Evolutionary conservation across 805 yeast species (phyloP).

Genomic region (Dipodascopsis uninucleata): DNA sequence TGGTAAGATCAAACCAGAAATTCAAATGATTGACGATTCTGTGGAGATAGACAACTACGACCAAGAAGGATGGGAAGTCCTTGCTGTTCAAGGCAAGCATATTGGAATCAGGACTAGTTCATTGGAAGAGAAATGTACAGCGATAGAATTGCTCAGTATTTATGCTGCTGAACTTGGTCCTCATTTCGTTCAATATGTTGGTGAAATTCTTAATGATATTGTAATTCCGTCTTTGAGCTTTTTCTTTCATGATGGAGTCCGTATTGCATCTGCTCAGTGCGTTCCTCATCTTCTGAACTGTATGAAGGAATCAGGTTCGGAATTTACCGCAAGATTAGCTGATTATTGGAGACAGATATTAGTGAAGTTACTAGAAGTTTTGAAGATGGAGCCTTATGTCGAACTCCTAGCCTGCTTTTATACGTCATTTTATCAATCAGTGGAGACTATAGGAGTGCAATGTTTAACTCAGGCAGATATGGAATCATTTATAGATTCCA

Average conservation of each 20-base stretch:
- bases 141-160: conserved; percentile 79
- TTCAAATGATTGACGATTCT: conserved; percentile 80
- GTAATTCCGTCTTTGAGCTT: conserved; percentile 86
- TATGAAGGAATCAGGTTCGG: conserved; percentile 36
- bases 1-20: conserved; percentile 87
- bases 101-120: conserved; percentile 92
- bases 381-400: conserved; percentile 75
- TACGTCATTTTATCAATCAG: conserved; percentile 61
- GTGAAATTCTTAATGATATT: conserved; percentile 70
- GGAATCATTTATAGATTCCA: conserved; percentile 53
- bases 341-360: conserved; percentile 70
- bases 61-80: conserved; percentile 91
- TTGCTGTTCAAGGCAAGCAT: conserved; percentile 84
- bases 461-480: conserved; percentile 50
- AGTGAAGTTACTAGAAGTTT: conserved; percentile 60
- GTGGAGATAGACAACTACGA: conserved; percentile 78
- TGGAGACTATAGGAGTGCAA: conserved; percentile 63
- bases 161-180: conserved; percentile 83
- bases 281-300: conserved; percentile 73
- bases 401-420: conserved; percentile 79
- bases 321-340: conserved; percentile 53
- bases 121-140: conserved; percentile 90
- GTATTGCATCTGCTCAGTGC: conserved; percentile 83
- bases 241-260: conserved; percentile 89
- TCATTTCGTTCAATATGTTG: conserved; percentile 77